Evolutionary conservation across 2,329 filamentous ascomycete genomes (phyloP).

Genomic region (Sclerotinia nivalis): DNA sequence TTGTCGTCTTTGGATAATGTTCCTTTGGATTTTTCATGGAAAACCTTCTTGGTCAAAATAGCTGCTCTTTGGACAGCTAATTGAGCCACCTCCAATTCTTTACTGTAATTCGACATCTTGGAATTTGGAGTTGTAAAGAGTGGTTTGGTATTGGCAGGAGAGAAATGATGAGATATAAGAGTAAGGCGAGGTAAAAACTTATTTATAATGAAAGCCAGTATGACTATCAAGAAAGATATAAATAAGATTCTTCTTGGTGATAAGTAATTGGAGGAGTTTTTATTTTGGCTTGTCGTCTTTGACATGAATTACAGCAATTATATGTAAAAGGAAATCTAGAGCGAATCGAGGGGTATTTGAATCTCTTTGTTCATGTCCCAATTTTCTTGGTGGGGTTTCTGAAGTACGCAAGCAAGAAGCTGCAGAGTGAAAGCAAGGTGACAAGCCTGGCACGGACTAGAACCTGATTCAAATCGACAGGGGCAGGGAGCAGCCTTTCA

Average conservation of each 20-base stretch:
- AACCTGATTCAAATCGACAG: background rate
- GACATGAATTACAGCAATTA: slow-evolving; percentile 2
- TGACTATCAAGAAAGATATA: slow-evolving; percentile 35
- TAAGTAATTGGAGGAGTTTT: background rate
- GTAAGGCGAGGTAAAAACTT: slow-evolving; percentile 38
- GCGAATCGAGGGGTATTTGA: slow-evolving; percentile 13
- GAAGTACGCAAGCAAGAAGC: background rate
- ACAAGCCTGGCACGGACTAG: slow-evolving; percentile 6
- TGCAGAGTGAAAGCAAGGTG: background rate
- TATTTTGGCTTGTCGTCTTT: background rate
- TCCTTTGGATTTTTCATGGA: slow-evolving; percentile 88
- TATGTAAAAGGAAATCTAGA: background rate
- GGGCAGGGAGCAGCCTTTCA: background rate
- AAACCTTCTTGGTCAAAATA: slow-evolving; percentile 74
- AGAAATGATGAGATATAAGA: slow-evolving; percentile 38
- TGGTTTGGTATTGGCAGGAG: slow-evolving; percentile 25
- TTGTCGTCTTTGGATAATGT: slow-evolving; percentile 93
- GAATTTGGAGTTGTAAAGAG: slow-evolving; percentile 31
- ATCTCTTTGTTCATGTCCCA: slow-evolving; percentile 19
- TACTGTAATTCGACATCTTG: slow-evolving; percentile 57
- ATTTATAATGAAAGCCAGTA: slow-evolving; percentile 36
- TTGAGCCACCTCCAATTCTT: slow-evolving; percentile 80
- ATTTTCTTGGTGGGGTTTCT: slow-evolving; percentile 19
- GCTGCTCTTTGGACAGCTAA: slow-evolving; percentile 84
- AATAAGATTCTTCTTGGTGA: slow-evolving; percentile 31